These are phyloP conservation scores for Ichthyophthirius multifiliis DNA, from an alignment of 169 alveolate genomes.

Conservation along the genomic window DNA sequence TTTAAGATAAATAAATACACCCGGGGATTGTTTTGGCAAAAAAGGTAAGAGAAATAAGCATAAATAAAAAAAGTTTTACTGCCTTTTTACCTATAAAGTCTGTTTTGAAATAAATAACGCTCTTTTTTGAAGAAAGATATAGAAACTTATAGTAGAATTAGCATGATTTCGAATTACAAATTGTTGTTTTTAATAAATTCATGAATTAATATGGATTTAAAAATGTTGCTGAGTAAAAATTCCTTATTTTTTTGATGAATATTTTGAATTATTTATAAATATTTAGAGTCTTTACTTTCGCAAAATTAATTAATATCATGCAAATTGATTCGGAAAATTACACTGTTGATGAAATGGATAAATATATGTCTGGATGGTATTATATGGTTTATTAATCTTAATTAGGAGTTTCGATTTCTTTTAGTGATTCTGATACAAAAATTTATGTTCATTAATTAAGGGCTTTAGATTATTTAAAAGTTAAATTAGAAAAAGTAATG, in stretches of 20 bases:
- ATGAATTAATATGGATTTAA: conserved; percentile 36
- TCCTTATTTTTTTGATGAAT: conserved; percentile 12
- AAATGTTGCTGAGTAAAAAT: conserved; percentile 37
- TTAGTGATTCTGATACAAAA: conserved; percentile 31
- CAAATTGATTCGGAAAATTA: conserved; percentile 7
- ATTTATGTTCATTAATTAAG: conserved; percentile 27
- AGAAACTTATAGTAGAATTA: too few relatives aligned
- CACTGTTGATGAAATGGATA: conserved; percentile 20
- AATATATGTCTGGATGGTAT: conserved; percentile 16
- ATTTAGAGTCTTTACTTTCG: conserved; percentile 32
- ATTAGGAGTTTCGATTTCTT: conserved; percentile 19
- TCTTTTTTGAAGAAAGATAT: background rate
- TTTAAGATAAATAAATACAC: background rate
- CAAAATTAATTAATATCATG: conserved; percentile 8
- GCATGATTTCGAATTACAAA: conserved; percentile 23
- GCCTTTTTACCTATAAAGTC: background rate
- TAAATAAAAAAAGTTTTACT: background rate
- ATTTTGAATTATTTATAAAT: conserved; percentile 21
- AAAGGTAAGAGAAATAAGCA: background rate
- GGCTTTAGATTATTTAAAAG: conserved; percentile 36
- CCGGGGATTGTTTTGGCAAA: background rate
- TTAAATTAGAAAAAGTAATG: conserved; percentile 23
- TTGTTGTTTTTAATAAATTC: conserved; percentile 36
- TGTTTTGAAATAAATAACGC: background rate
- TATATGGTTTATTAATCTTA: conserved; percentile 22